Evolutionary conservation across 106 monocot species (phyloP).

Genomic region (Phalaenopsis aphrodite): DNA sequence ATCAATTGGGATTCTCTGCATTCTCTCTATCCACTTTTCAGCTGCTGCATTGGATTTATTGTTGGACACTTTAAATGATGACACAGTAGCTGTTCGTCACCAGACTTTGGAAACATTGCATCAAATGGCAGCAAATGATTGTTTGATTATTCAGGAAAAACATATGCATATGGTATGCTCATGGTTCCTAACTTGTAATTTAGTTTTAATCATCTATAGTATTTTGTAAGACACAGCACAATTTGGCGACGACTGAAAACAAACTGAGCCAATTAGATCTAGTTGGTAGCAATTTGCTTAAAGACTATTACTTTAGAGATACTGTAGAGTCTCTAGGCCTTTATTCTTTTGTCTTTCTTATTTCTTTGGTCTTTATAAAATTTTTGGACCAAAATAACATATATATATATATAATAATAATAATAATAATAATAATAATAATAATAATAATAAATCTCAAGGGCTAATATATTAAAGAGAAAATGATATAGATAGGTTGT

Average conservation of each 20-base stretch:
- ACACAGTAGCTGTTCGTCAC: constrained; percentile 44
- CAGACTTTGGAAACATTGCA: constrained; percentile 54
- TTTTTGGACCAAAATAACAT: not conserved
- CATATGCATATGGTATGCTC: constrained; percentile 73
- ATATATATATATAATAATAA: not conserved
- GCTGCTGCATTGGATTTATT: constrained; percentile 53
- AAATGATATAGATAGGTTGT: too few species aligned
- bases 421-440: too few species aligned
- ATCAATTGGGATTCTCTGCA: constrained; percentile 64
- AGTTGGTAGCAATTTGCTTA: not conserved
- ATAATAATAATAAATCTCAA: too few species aligned
- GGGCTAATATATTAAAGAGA: too few species aligned
- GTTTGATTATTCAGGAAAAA: constrained; percentile 54
- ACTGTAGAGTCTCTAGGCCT: not conserved
- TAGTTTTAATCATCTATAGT: not conserved
- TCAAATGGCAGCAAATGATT: constrained; percentile 52
- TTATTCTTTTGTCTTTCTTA: not conserved
- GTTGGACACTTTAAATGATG: constrained; percentile 86
- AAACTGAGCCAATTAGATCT: not conserved
- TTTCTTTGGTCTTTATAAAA: not conserved
- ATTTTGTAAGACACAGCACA: not conserved
- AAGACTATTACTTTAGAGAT: not conserved
- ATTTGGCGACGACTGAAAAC: not conserved
- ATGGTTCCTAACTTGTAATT: not conserved
- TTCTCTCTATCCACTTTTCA: constrained; percentile 55